Evolutionary conservation across 2,329 filamentous ascomycete species (phyloP).

Genomic region (Trichoderma aggressivum): DNA sequence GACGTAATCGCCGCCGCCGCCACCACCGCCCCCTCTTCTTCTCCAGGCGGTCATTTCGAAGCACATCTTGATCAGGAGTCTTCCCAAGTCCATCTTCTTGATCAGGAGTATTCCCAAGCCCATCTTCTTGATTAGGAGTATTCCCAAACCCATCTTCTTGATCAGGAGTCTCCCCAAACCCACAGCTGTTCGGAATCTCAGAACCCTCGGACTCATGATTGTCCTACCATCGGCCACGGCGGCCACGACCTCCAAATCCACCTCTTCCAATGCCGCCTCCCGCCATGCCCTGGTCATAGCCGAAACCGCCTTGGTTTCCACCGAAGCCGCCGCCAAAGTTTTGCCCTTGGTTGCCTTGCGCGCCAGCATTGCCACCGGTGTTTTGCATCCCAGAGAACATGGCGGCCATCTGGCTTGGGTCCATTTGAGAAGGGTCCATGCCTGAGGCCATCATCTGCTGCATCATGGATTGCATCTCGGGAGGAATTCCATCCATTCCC

Average conservation of each 20-base stretch:
- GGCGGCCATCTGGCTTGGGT: conserved; percentile 53
- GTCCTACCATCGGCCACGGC: conserved; percentile 30
- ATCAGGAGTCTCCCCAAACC: neutral
- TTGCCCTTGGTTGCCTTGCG: conserved; percentile 49
- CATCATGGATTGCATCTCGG: conserved; percentile 67
- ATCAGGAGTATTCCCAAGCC: neutral
- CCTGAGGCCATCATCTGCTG: conserved; percentile 66
- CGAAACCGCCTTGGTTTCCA: conserved; percentile 50
- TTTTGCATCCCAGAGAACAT: conserved; percentile 60
- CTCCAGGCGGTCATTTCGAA: neutral
- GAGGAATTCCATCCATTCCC: conserved; percentile 61
- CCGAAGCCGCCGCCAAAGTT: conserved; percentile 53
- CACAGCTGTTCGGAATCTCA: neutral
- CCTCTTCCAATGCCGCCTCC: conserved; percentile 34
- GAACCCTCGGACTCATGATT: neutral
- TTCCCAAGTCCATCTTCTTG: neutral
- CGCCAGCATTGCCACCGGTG: conserved; percentile 40
- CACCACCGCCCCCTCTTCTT: neutral
- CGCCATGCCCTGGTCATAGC: conserved; percentile 48
- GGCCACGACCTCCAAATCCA: conserved; percentile 31
- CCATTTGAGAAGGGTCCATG: conserved; percentile 65
- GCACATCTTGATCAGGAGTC: too few relatives aligned
- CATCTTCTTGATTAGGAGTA: neutral
- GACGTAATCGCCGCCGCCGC: neutral
- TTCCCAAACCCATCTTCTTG: neutral